These are phyloP conservation scores for Capsicum pubescens DNA, from an alignment of 257 asterid species.

Conservation along the genomic window DNA sequence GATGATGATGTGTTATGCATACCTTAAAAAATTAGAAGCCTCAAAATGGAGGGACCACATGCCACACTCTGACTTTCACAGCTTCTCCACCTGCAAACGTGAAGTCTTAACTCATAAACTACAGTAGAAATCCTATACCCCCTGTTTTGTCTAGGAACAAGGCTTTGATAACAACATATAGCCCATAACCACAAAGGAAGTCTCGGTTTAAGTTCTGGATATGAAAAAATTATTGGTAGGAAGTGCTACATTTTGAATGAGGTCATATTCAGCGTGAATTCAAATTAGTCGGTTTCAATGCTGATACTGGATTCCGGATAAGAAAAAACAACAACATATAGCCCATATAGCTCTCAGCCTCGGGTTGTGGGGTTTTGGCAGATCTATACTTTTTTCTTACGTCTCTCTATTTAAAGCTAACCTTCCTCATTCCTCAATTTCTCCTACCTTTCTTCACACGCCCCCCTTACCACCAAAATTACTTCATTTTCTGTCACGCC, in stretches of 20 bases:
- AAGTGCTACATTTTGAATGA: no score
- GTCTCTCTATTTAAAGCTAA: slow-evolving; percentile 25
- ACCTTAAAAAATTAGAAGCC: background rate
- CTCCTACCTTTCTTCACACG: slow-evolving; percentile 26
- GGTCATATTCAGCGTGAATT: no score
- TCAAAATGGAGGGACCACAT: slow-evolving; percentile 13
- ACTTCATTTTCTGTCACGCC: slow-evolving; percentile 25
- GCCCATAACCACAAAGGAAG: no score
- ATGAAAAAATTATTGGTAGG: no score
- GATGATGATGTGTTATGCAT: no score
- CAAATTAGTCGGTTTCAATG: no score
- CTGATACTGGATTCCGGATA: no score
- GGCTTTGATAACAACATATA: no score
- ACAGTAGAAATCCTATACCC: background rate
- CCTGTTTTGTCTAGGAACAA: background rate
- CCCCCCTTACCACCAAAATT: slow-evolving; percentile 18
- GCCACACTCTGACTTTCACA: slow-evolving; percentile 19
- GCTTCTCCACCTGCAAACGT: slow-evolving; percentile 23
- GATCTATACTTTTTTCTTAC: slow-evolving; percentile 45
- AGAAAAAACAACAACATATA: no score
- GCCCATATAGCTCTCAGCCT: background rate
- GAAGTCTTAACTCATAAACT: slow-evolving; percentile 32
- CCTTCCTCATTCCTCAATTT: background rate
- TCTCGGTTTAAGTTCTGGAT: no score
- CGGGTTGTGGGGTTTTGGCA: slow-evolving; percentile 45